A percentile compares a stretch with the other conserved stretches of the same genome.
phyloP scores from a whole-genome alignment of 78 protist genomes.

The Fonticula alba region DNA sequence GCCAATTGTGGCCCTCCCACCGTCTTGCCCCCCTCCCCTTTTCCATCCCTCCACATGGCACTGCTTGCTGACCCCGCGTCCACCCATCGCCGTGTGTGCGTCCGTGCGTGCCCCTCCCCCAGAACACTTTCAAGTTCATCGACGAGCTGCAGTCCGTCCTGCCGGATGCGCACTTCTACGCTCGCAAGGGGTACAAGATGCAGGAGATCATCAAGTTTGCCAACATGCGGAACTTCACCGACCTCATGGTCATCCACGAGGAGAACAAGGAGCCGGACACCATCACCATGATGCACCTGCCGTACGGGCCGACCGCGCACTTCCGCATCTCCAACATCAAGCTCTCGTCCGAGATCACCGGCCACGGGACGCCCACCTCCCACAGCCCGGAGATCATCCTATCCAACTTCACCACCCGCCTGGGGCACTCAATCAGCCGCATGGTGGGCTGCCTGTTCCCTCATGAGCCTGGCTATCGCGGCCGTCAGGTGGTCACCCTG shows the following conservation, averaged over 20 bases:
- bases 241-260: slow-evolving; percentile 70
- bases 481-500: slow-evolving; percentile 80
- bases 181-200: slow-evolving; percentile 31
- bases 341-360: slow-evolving; percentile 34
- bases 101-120: too few species aligned
- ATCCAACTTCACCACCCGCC: slow-evolving; percentile 80
- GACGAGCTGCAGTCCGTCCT: too few species aligned
- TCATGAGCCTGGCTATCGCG: slow-evolving; percentile 48
- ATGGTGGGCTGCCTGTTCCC: slow-evolving; percentile 72
- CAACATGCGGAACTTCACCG: slow-evolving; percentile 65
- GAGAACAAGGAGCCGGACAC: slow-evolving; percentile 19
- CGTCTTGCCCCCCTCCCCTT: too few species aligned
- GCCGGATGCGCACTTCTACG: not conserved
- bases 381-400: slow-evolving; percentile 75
- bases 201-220: slow-evolving; percentile 58
- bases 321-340: slow-evolving; percentile 50
- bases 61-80: too few species aligned
- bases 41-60: too few species aligned
- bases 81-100: too few species aligned
- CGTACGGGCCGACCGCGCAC: slow-evolving; percentile 90
- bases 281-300: slow-evolving; percentile 71
- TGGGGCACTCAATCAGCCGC: slow-evolving; percentile 76
- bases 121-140: too few species aligned
- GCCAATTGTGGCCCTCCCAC: too few species aligned
- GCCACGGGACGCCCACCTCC: not conserved